These are phyloP conservation scores for Geotrichum restrictum DNA, from an alignment of 1,139 yeast species.

Conservation along the genomic window DNA sequence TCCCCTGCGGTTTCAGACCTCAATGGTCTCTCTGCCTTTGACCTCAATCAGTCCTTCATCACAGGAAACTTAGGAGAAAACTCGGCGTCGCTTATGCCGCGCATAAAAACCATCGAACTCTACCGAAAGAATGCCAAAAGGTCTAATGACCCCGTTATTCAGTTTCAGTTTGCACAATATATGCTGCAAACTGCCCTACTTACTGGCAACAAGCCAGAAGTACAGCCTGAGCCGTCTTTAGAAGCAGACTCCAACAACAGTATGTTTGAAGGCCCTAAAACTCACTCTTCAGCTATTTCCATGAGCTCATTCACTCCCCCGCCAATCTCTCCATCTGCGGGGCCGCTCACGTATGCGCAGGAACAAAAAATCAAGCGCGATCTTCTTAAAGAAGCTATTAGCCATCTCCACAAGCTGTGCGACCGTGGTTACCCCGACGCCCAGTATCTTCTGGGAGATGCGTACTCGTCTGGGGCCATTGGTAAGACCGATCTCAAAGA, in stretches of 20 bases:
- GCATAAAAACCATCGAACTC: constrained; percentile 81
- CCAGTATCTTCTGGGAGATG: constrained; percentile 85
- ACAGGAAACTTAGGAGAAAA: constrained; percentile 36
- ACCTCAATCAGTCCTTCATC: constrained; percentile 35
- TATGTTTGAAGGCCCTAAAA: neutral
- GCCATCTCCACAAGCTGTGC: constrained; percentile 64
- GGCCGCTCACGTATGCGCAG: constrained; percentile 25
- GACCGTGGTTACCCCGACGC: constrained; percentile 86
- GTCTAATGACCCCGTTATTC: constrained; percentile 76
- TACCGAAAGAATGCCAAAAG: constrained; percentile 82
- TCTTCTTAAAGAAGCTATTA: constrained; percentile 66
- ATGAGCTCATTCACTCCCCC: constrained; percentile 14
- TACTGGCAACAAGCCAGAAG: constrained; percentile 23
- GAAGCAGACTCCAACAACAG: constrained; percentile 12
- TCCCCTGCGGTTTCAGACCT: constrained; percentile 28
- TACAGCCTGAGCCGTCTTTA: neutral
- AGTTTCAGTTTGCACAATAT: constrained; percentile 88
- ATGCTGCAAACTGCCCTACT: constrained; percentile 77
- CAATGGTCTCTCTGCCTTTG: constrained; percentile 34
- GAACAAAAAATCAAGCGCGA: constrained; percentile 45
- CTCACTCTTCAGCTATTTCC: constrained; percentile 9
- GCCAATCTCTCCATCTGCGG: constrained; percentile 5
- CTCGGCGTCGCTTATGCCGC: constrained; percentile 52
- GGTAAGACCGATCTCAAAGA: constrained; percentile 79
- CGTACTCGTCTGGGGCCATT: constrained; percentile 78